Conservation (phyloP, 306 rosid species). For the Lagenaria siceraria region DNA sequence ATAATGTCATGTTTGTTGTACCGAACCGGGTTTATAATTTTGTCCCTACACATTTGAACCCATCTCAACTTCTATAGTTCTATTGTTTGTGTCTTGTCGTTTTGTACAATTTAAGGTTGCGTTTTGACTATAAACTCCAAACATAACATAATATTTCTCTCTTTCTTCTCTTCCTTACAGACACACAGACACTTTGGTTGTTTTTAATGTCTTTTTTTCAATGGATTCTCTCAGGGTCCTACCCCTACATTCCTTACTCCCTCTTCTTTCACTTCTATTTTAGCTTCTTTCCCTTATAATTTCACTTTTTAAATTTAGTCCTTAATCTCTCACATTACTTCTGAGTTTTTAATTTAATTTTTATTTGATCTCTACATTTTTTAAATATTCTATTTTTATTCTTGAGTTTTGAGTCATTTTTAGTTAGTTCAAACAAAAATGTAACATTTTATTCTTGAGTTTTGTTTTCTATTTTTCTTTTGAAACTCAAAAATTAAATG, state of each 20-base stretch:
- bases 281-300: too few relatives aligned
- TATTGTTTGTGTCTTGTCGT: not conserved
- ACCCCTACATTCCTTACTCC: not conserved
- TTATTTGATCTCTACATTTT: too few relatives aligned
- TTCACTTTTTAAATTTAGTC: not conserved
- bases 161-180: not conserved
- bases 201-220: not conserved
- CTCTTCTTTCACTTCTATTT: not conserved
- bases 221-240: not conserved
- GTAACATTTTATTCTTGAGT: too few relatives aligned
- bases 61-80: not conserved
- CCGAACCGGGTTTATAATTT: not conserved
- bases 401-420: too few relatives aligned
- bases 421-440: too few relatives aligned
- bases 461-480: too few relatives aligned
- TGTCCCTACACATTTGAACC: not conserved
- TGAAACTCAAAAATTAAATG: too few relatives aligned
- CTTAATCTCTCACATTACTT: too few relatives aligned
- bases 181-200: not conserved
- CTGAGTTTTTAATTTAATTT: too few relatives aligned
- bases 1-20: not conserved
- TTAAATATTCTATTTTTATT: too few relatives aligned
- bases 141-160: not conserved
- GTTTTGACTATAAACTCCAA: conserved; percentile 4
- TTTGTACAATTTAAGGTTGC: not conserved